Evolutionary conservation across 169 alveolate species (phyloP).

Genomic region (Babesia sp.): DNA sequence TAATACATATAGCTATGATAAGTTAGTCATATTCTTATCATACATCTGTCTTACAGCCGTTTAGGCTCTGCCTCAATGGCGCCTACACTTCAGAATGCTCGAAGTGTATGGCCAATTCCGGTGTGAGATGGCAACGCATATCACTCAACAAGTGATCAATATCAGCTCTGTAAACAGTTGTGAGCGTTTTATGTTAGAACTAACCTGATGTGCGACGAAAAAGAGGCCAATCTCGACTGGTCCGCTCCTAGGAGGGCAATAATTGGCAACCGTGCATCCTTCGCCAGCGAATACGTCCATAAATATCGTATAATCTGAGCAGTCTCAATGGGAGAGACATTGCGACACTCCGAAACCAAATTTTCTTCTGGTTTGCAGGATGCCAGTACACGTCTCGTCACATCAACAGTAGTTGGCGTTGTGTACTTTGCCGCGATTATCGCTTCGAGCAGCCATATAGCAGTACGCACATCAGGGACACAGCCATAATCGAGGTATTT

Average conservation of each 20-base stretch:
- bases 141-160: neutral
- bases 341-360: no score
- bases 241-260: neutral
- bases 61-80: conserved; percentile 1
- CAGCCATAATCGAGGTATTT: neutral
- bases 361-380: neutral
- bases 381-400: neutral
- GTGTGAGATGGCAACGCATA: neutral
- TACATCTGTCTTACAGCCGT: neutral
- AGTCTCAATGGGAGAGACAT: neutral
- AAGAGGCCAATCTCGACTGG: neutral
- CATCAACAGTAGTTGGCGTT: conserved; percentile 29
- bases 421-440: conserved; percentile 34
- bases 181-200: neutral
- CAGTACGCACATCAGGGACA: neutral
- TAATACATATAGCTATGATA: neutral
- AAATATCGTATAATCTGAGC: neutral
- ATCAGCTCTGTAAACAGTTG: neutral
- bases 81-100: neutral
- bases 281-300: neutral
- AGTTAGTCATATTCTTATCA: neutral
- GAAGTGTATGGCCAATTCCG: neutral
- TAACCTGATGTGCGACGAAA: conserved; percentile 34
- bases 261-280: neutral
- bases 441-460: conserved; percentile 30